A percentile compares a stretch with the other conserved stretches of the same genome.
Evolutionary conservation across 1,139 yeast species (phyloP).

Genomic region (Sugiyamaella sp.): DNA sequence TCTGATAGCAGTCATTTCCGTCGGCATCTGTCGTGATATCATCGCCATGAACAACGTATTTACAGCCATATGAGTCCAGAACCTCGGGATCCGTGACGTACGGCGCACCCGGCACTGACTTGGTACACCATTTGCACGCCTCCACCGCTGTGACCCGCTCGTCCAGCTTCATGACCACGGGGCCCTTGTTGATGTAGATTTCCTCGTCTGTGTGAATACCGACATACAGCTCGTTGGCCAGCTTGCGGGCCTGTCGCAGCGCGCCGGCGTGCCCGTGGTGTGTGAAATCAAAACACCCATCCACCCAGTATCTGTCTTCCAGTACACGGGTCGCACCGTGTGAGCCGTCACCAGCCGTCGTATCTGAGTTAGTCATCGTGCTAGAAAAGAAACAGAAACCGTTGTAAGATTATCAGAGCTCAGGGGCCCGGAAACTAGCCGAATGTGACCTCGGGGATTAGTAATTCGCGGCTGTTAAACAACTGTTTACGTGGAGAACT

Average conservation of each 20-base stretch:
- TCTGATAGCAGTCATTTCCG: conserved; percentile 89
- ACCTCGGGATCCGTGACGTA: conserved; percentile 90
- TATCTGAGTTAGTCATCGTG: background rate
- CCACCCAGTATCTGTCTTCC: conserved; percentile 69
- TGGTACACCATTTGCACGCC: conserved; percentile 88
- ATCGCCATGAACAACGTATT: conserved; percentile 95
- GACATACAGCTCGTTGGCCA: conserved; percentile 71
- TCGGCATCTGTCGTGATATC: conserved; percentile 95
- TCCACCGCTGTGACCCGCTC: conserved; percentile 84
- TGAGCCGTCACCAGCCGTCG: background rate
- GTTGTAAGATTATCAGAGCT: too few species aligned
- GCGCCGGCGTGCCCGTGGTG: conserved; percentile 99
- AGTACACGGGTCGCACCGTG: conserved; percentile 6
- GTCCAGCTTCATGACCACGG: conserved; percentile 82
- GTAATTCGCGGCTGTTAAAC: too few species aligned
- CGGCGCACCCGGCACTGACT: conserved; percentile 78
- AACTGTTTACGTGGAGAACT: too few species aligned
- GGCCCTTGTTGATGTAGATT: conserved; percentile 80
- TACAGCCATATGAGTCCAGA: conserved; percentile 74
- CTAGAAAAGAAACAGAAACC: too few species aligned
- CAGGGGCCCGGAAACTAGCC: too few species aligned
- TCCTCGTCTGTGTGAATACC: conserved; percentile 95
- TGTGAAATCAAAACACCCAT: conserved; percentile 96
- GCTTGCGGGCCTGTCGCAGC: conserved; percentile 84
- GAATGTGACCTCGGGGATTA: too few species aligned